Evolutionary conservation across 1,284 basidiomycete species (phyloP).

Genomic region (Sphaerobolus stellatus): DNA sequence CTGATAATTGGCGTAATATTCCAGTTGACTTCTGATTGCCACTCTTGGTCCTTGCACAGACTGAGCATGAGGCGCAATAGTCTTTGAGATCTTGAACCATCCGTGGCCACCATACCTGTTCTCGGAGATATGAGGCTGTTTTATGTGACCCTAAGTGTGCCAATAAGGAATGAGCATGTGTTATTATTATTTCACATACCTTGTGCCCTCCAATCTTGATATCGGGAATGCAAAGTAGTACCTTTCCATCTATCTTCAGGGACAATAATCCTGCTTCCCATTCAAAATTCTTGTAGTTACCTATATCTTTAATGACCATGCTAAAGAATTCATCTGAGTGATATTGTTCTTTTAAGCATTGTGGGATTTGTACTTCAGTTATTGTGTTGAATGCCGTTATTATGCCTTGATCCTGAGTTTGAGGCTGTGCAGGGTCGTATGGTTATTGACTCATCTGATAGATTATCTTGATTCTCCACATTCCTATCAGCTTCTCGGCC

Average conservation of each 20-base stretch:
- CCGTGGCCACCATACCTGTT: slow-evolving; percentile 36
- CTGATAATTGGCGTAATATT: slow-evolving; percentile 29
- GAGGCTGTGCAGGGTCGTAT: not conserved
- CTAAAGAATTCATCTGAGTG: slow-evolving; percentile 11
- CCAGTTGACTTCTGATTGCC: slow-evolving; percentile 33
- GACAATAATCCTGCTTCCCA: not conserved
- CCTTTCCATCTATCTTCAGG: slow-evolving; percentile 7
- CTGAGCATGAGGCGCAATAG: slow-evolving; percentile 30
- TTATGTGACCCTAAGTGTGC: slow-evolving; percentile 34
- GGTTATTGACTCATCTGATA: not conserved
- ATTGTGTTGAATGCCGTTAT: not conserved
- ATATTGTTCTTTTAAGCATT: not conserved
- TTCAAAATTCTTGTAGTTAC: slow-evolving; percentile 14
- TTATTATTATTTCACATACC: slow-evolving; percentile 31
- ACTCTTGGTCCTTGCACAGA: slow-evolving; percentile 30
- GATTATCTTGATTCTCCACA: no score
- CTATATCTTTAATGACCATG: slow-evolving; percentile 3
- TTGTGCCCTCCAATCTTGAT: slow-evolving; percentile 20
- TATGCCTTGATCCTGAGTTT: not conserved
- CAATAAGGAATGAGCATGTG: slow-evolving; percentile 31
- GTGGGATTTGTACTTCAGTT: not conserved
- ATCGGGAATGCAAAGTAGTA: slow-evolving; percentile 36
- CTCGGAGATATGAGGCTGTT: slow-evolving; percentile 28
- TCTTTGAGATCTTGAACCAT: slow-evolving; percentile 25
- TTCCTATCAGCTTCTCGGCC: no score